These are phyloP conservation scores for Fusarium nematophilum DNA, from an alignment of 2,329 filamentous ascomycete genomes.

Conservation along the genomic window DNA sequence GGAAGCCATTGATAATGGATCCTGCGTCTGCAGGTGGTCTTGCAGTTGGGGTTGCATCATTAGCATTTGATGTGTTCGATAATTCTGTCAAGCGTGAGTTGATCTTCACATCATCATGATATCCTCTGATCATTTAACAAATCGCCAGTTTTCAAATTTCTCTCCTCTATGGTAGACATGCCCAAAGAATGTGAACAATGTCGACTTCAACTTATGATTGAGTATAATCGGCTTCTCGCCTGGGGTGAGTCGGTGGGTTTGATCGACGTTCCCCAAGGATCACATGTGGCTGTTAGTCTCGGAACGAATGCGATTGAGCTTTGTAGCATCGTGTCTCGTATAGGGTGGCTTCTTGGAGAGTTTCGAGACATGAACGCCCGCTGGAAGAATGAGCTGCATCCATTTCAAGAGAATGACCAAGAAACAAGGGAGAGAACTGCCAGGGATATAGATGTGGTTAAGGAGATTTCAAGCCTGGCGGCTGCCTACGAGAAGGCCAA, in stretches of 20 bases:
- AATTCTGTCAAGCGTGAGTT: slow-evolving; percentile 6
- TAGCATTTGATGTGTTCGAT: slow-evolving; percentile 5
- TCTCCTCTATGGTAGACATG: slow-evolving; percentile 6
- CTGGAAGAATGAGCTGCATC: background rate
- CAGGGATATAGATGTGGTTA: background rate
- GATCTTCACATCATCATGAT: background rate
- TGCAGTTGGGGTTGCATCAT: background rate
- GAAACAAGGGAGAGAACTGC: background rate
- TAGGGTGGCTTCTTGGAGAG: slow-evolving; percentile 1
- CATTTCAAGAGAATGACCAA: background rate
- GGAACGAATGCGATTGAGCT: slow-evolving; percentile 8
- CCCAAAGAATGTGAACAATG: slow-evolving; percentile 4
- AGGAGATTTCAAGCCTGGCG: background rate
- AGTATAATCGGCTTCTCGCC: slow-evolving; percentile 2
- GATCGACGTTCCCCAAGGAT: background rate
- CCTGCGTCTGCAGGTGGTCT: background rate
- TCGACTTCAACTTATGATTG: slow-evolving; percentile 3
- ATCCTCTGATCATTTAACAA: background rate
- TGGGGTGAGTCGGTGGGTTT: slow-evolving; percentile 3
- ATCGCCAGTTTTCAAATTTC: slow-evolving; percentile 3
- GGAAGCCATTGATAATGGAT: too few species aligned
- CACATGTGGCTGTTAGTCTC: slow-evolving; percentile 1
- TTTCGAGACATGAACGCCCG: background rate
- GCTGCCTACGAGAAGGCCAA: background rate
- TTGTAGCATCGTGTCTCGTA: slow-evolving; percentile 1